phyloP scores from a whole-genome alignment of 2,329 filamentous ascomycete species.

The Neofusicoccum ribis region DNA sequence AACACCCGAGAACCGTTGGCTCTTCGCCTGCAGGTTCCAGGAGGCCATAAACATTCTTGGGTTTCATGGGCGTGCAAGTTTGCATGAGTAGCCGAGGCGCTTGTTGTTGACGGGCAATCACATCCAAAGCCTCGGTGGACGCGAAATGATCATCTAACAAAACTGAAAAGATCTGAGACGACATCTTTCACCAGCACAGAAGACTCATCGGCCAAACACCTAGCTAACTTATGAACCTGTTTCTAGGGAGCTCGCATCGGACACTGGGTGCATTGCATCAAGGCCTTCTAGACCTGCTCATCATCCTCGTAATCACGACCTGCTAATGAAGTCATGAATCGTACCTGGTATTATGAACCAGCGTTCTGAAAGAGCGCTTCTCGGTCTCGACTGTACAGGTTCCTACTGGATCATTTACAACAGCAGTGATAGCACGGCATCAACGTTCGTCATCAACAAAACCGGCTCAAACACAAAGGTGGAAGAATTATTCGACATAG shows the following conservation, averaged over 20 bases:
- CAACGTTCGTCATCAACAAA: neutral
- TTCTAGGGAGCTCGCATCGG: neutral
- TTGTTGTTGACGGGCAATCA: neutral
- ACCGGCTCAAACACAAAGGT: neutral
- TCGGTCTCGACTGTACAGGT: conserved; percentile 4
- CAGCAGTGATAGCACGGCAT: neutral
- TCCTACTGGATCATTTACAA: neutral
- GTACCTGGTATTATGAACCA: neutral
- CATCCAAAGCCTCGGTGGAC: neutral
- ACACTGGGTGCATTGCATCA: neutral
- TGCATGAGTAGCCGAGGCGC: conserved; percentile 1
- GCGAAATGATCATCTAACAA: conserved; percentile 11
- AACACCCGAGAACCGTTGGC: conserved; percentile 10
- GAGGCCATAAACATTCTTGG: neutral
- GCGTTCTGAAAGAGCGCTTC: neutral
- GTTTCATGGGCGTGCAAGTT: neutral
- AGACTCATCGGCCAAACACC: neutral
- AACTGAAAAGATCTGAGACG: conserved; percentile 22
- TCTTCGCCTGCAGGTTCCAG: conserved; percentile 1
- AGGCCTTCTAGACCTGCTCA: neutral
- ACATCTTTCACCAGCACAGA: neutral
- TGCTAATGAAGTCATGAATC: neutral
- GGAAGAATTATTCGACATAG: neutral
- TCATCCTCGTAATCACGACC: neutral
- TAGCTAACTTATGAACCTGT: neutral